Evolutionary conservation across 805 yeast species (phyloP), one percentile per base, ranked within the genome.

Genomic region (Hanseniaspora meyeri): DNA sequence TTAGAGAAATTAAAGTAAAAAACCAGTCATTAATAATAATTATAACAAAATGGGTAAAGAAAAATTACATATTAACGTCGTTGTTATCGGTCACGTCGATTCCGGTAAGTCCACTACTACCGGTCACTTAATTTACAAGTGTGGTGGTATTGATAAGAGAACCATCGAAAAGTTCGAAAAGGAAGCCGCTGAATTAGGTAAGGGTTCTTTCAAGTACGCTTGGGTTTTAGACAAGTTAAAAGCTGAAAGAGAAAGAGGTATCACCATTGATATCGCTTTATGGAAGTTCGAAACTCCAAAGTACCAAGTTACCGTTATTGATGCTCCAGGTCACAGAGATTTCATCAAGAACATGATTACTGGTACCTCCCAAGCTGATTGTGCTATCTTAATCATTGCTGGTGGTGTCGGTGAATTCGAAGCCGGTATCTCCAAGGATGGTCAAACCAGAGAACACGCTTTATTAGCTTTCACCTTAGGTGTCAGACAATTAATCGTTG

Each of bases 41-140:
- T 42, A 40, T 51, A 53, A 57, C 70, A 62, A 72, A 64, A 66
- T 68, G 95, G 96, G 96, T 83, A 88, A 88, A 79, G 96, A 83
- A 73, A 90, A 91, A 85, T 72, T 81, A 78, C 97, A 91, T 87
- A 87, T 91, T 82, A 91, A 91, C 96, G 95, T 91, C 80, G 98
- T 93, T 78, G 97, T 93, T 75, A 91, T 91, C 78, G 98, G 97
- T 79, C 97, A 91, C 95, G 97, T 93, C 97, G 97, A 91, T 80
- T 90, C 97, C 71, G 91, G 91, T 80, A 86, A 87, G 81, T 91
- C 97, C 65, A 90, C 97, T 74, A 91, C 97, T 78, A 90, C 97
- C 76, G 97, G 97, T 79, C 97, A 90, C 85, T 86, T 90, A 79
- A 89, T 90, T 74, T 90, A 75, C 95, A 89, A 89, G 91, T 90